Evolutionary conservation across 2,329 filamentous ascomycete species (phyloP).

Genomic region (Ophiostoma novo-ulmi): DNA sequence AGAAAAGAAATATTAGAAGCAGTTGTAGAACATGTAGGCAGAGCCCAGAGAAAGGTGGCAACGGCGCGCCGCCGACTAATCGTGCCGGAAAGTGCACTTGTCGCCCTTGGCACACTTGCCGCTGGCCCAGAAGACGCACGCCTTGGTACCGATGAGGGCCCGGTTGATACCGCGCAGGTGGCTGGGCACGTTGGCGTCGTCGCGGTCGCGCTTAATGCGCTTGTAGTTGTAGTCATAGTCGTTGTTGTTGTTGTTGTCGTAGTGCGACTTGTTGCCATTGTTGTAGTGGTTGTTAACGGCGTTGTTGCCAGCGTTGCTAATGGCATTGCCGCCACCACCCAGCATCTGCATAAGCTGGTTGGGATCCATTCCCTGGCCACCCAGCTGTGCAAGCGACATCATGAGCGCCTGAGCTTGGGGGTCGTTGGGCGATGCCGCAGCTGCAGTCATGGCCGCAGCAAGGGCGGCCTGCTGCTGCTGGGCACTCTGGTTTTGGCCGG

Average conservation of each 20-base stretch:
- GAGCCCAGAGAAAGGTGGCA: not conserved
- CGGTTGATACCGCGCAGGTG: slow-evolving; percentile 48
- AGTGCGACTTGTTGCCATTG: not conserved
- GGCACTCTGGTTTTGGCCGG: slow-evolving; percentile 13
- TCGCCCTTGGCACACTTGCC: slow-evolving; percentile 69
- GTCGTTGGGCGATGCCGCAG: slow-evolving; percentile 12
- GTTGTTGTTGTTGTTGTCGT: not conserved
- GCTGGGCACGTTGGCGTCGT: slow-evolving; percentile 34
- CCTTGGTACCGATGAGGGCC: slow-evolving; percentile 58
- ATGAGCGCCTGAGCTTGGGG: slow-evolving; percentile 20
- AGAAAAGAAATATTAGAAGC: slow-evolving; percentile 13
- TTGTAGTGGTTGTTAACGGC: not conserved
- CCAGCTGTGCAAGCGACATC: slow-evolving; percentile 24
- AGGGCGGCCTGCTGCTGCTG: slow-evolving; percentile 26
- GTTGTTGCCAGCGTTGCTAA: slow-evolving; percentile 8
- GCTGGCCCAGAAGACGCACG: slow-evolving; percentile 65
- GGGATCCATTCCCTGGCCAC: slow-evolving; percentile 4
- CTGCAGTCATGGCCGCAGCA: slow-evolving; percentile 22
- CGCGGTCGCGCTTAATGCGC: slow-evolving; percentile 25
- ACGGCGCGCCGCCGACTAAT: slow-evolving; percentile 33
- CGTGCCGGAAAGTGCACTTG: slow-evolving; percentile 69
- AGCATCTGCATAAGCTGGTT: slow-evolving; percentile 2
- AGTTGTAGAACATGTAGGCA: not conserved
- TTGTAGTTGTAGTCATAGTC: not conserved
- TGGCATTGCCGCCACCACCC: slow-evolving; percentile 16